Evolutionary conservation across 2,329 filamentous ascomycete genomes (phyloP).

Genomic region (Ilyonectria mors-panacis): DNA sequence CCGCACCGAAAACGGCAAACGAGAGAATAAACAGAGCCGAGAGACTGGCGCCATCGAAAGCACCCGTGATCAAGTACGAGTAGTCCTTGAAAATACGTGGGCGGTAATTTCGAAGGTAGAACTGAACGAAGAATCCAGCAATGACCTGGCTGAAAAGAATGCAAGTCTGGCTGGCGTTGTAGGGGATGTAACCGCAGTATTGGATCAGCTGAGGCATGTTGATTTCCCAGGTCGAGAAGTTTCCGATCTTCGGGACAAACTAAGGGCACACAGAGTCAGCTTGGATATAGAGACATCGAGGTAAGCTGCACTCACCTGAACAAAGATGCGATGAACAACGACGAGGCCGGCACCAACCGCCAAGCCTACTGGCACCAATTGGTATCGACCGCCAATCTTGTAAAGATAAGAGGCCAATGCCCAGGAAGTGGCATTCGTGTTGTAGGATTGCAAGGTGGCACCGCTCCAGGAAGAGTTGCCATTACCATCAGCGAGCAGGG

Average conservation of each 20-base stretch:
- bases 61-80: constrained; percentile 67
- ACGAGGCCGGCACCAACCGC: constrained; percentile 63
- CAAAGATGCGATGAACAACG: constrained; percentile 59
- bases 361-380: constrained; percentile 66
- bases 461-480: constrained; percentile 69
- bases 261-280: constrained; percentile 39
- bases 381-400: constrained; percentile 58
- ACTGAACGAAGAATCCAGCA: constrained; percentile 65
- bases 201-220: constrained; percentile 70
- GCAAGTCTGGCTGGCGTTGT: constrained; percentile 69
- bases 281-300: background rate
- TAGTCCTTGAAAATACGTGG: constrained; percentile 69
- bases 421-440: constrained; percentile 64
- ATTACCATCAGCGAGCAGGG: constrained; percentile 60
- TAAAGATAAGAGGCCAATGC: constrained; percentile 70
- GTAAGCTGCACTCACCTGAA: constrained; percentile 52
- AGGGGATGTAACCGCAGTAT: constrained; percentile 68
- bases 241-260: constrained; percentile 63
- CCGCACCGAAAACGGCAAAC: constrained; percentile 69
- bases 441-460: constrained; percentile 64
- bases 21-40: constrained; percentile 67
- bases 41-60: constrained; percentile 66
- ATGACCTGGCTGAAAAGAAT: constrained; percentile 64
- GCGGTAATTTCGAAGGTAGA: constrained; percentile 66
- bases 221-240: constrained; percentile 59